Base-by-base conservation (phyloP, 257 asterid species). In the Marsdenia floribunda region DNA sequence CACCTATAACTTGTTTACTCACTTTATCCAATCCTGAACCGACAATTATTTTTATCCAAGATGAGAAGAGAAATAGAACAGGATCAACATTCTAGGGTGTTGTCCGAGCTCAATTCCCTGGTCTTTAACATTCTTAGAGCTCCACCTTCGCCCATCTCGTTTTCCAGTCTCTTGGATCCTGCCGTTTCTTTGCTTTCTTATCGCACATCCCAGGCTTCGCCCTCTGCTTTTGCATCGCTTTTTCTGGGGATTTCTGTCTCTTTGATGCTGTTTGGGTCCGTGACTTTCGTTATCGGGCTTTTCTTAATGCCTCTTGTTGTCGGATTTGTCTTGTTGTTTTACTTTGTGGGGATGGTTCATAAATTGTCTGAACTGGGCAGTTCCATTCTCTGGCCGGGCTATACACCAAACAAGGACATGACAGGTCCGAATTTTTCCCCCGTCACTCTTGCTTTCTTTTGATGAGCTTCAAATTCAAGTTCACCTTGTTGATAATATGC, bases 211-310 rank as follows among this genome's bases (percentile, higher is more conserved):
- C 84, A 79, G 73, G 73, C 82, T 12, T 86, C 90, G 14, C 86
- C 89, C 2, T 75, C 91, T 1, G 88, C 90, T 29, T 84, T 87
- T 37, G 89, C 90, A 21, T 74, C 84, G 58, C 85, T 89, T 38
- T 87, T 89, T 38, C 79, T 83, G 11, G 90, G 95, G 54, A 84
- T 89, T 33, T 84, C 95, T 0, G 73, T 82, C 35, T 82, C 90
- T 4, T 71, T 89, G 74, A 89, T 87, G 92, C 83, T 89, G 38
- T 81, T 89, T 63, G 90, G 95, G 15, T 65, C 85, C 12, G 83
- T 89, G 5, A 80, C 86, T 42, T 89, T 87, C 52, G 54, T 86
- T 47, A 82, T 89, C 49, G 92, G 92, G 0, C 67, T 89, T 5
- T 50, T 87, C 47, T 42, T 89, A 80, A 85, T 87, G 90, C 95